Evolutionary conservation across 768 basidiomycete species (phyloP), one percentile per base, ranked within the genome.

Genomic region (Tulasnella sp.): DNA sequence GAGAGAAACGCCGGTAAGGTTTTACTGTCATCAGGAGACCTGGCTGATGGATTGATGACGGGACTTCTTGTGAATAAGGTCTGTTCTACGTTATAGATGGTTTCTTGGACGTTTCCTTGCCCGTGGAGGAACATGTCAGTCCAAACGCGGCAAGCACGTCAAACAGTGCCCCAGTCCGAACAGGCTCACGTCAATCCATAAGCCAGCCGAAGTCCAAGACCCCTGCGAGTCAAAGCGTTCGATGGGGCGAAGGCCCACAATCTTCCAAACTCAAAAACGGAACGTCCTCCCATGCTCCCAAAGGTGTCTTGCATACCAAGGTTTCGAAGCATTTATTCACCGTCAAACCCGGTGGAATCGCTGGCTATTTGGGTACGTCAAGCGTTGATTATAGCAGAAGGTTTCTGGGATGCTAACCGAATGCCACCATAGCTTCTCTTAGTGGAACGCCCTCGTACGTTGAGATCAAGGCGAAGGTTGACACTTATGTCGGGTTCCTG

Each of bases 81-180:
- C 85, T 97, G 32, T 98, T 95, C 87, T 98, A 95, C 81, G 94
- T 98, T 69, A 96, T 98, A 69, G 96, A 98, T 80, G 98, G 98
- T 0, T 95, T 98, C 84, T 85, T 99, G 46, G 98, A 99, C 82
- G 96, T 99, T 67, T 86, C 93, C 32, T 86, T 97, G 72, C 93
- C 94, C 1, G 84, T 84, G 16, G 87, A 88, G 37, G 83, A 69
- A 82, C 81, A 61, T 29, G 57, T 29, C 10, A 23, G 7, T 13
- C 57, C 57, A 11, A 29, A 23, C 57, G 15, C 57, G 3, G 26
- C 57, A 13, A 61, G n/a, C 57, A 29, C 57, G n/a, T 61, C 57
- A 29, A 61, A 61, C 57, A 26, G n/a, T 11, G 57, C 57, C 23
- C 57, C 57, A 29, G n/a, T 29, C n/a, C 57, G 57, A 26, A 6